Percentiles rank a stretch among this genome's conserved stretches.
phyloP scores from a whole-genome alignment of 208 protist genomes.

The Spongospora subterranea region DNA sequence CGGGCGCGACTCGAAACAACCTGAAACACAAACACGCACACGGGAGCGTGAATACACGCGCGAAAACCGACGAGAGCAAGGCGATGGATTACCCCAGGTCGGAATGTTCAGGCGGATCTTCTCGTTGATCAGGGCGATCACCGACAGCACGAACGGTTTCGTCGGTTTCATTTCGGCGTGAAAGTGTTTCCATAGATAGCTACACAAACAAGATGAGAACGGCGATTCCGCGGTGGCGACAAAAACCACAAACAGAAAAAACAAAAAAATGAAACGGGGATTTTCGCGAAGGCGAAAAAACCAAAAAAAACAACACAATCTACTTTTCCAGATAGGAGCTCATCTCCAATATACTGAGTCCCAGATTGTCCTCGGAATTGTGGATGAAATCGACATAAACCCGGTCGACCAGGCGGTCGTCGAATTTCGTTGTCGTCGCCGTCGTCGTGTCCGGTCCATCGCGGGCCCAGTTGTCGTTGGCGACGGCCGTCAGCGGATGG shows the following conservation, averaged over 20 bases:
- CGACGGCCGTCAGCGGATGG: slow-evolving; percentile 45
- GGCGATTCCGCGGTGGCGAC: too few relatives aligned
- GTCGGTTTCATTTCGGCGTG: slow-evolving; percentile 28
- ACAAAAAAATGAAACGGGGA: neutral
- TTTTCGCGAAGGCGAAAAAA: neutral
- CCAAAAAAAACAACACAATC: neutral
- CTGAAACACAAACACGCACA: neutral
- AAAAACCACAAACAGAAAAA: neutral
- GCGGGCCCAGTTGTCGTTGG: slow-evolving; percentile 61
- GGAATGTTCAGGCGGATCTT: slow-evolving; percentile 68
- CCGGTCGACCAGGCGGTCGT: slow-evolving; percentile 52
- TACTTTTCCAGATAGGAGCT: slow-evolving; percentile 72
- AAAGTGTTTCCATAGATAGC: slow-evolving; percentile 74
- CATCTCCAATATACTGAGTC: slow-evolving; percentile 67
- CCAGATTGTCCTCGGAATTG: neutral
- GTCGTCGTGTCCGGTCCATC: too few relatives aligned
- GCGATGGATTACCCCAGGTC: neutral
- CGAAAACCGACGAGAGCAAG: neutral
- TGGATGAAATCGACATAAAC: slow-evolving; percentile 64
- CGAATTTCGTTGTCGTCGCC: slow-evolving; percentile 57
- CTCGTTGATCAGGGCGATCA: slow-evolving; percentile 76
- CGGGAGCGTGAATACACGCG: too few relatives aligned
- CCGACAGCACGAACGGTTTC: slow-evolving; percentile 68
- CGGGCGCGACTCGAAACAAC: neutral
- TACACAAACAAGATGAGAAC: too few relatives aligned